Conservation (phyloP, 805 yeast genomes). For the Candida anglica region DNA sequence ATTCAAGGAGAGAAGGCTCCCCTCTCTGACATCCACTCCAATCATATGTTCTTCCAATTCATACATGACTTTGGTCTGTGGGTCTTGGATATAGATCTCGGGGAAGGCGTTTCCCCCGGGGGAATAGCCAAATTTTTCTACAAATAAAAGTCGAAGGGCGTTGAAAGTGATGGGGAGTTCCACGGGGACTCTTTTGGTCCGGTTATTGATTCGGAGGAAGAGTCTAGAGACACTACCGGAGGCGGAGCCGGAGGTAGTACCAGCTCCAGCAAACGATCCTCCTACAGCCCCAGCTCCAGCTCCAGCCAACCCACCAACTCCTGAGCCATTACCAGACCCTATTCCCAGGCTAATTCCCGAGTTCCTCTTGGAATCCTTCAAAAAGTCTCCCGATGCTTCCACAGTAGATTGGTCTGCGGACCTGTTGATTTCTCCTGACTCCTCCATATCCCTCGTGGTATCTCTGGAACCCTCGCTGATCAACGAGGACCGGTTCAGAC, state of each 20-base stretch:
- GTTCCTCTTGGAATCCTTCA: no score
- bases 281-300: no score
- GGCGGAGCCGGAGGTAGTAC: background rate
- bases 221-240: conserved; percentile 18
- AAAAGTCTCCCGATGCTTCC: no score
- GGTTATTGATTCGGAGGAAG: conserved; percentile 49
- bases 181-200: conserved; percentile 51
- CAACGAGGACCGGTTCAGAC: no score
- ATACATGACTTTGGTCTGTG: conserved; percentile 55
- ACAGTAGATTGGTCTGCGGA: no score
- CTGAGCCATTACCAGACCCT: no score
- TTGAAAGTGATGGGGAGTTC: conserved; percentile 46
- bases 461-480: no score
- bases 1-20: conserved; percentile 56
- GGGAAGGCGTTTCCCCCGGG: conserved; percentile 75
- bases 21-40: conserved; percentile 50
- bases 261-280: no score
- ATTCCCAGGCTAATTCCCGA: no score
- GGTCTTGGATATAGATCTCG: conserved; percentile 68
- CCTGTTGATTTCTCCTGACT: no score
- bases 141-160: conserved; percentile 65
- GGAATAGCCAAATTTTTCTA: conserved; percentile 82
- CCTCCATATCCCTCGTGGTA: no score
- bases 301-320: no score
- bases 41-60: conserved; percentile 73